Percentiles rank a stretch among this genome's conserved stretches.
Evolutionary conservation across 192 early-diverging fungal genomes (phyloP).

Genomic region (Backusella circina): DNA sequence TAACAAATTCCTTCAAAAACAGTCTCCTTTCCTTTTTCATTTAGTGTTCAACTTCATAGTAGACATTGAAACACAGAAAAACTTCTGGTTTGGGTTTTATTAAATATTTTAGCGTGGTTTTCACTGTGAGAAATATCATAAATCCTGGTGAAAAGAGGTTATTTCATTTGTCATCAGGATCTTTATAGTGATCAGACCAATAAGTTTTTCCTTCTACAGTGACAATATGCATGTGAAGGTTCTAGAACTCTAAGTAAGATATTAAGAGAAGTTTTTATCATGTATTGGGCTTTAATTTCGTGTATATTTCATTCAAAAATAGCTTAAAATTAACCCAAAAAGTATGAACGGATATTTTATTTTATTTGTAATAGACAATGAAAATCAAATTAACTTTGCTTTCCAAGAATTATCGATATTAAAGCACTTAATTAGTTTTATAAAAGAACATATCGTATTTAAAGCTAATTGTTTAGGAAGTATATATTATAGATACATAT

Average conservation of each 20-base stretch:
- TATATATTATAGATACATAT: background rate
- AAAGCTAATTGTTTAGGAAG: background rate
- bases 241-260: background rate
- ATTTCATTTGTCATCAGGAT: background rate
- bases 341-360: background rate
- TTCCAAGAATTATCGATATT: too few relatives aligned
- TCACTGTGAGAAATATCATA: background rate
- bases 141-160: background rate
- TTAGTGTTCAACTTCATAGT: background rate
- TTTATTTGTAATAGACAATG: background rate
- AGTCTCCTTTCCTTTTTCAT: background rate
- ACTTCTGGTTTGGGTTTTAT: background rate
- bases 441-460: background rate
- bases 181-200: background rate
- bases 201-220: background rate
- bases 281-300: background rate
- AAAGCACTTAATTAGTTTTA: background rate
- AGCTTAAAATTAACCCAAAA: background rate
- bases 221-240: background rate
- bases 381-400: background rate
- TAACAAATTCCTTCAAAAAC: slow-evolving; percentile 1
- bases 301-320: background rate
- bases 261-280: background rate
- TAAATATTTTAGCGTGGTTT: background rate
- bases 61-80: background rate